phyloP scores from a whole-genome alignment of 306 rosid species.

The Abrus pulchellus region DNA sequence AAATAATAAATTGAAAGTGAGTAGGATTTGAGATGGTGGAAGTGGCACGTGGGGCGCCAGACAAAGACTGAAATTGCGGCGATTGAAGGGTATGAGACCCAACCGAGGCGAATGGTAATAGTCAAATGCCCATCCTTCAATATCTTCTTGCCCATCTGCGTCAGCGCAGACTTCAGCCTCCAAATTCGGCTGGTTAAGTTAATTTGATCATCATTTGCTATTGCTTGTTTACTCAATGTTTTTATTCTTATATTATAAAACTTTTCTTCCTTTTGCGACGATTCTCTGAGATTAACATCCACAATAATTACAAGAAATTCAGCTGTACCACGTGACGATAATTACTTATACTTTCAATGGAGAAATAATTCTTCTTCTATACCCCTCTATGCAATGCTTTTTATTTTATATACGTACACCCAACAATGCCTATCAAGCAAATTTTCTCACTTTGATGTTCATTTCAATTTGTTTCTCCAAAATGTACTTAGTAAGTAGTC shows the following conservation, averaged over 20 bases:
- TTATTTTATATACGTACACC: background rate
- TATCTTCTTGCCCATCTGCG: background rate
- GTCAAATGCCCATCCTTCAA: background rate
- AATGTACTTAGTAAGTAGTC: too few relatives aligned
- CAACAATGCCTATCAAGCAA: background rate
- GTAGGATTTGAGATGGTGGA: conserved; percentile 1
- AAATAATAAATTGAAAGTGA: background rate
- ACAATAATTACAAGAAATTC: conserved; percentile 41
- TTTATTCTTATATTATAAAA: too few relatives aligned
- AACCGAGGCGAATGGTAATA: background rate
- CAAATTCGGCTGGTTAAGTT: conserved; percentile 47
- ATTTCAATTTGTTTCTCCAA: too few relatives aligned
- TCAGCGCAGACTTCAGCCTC: conserved; percentile 10
- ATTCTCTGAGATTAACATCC: background rate
- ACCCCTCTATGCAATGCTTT: background rate
- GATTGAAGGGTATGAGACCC: conserved; percentile 49
- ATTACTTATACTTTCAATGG: background rate
- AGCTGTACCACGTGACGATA: conserved; percentile 39
- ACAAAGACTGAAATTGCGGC: conserved; percentile 58
- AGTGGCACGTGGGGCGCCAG: conserved; percentile 52
- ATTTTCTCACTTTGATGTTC: background rate
- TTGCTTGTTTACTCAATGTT: too few relatives aligned
- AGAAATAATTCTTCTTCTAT: background rate
- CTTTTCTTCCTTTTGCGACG: background rate
- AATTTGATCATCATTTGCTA: conserved; percentile 36